These are phyloP conservation scores for Talinum fruticosum DNA, from an alignment of 148 eudicot genomes.

Conservation along the genomic window DNA sequence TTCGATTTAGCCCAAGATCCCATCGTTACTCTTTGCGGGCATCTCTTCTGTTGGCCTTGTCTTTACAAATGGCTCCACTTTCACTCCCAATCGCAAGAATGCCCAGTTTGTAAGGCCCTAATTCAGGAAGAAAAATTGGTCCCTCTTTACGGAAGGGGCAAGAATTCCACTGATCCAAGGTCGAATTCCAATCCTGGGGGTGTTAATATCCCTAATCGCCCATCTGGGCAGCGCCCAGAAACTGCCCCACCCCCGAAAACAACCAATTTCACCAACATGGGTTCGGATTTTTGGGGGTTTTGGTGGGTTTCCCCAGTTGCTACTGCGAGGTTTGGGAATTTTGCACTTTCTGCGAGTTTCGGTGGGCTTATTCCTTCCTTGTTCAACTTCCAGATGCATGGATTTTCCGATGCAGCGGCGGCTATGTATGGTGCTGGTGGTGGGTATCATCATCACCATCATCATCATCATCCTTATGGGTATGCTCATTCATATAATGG, in stretches of 20 bases:
- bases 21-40: conserved; percentile 67
- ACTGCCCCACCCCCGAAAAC: conserved; percentile 41
- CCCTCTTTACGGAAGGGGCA: conserved; percentile 79
- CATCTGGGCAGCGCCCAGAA: conserved; percentile 64
- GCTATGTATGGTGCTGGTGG: conserved; percentile 40
- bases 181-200: conserved; percentile 41
- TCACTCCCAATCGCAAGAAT: conserved; percentile 69
- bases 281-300: conserved; percentile 55
- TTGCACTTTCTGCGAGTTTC: conserved; percentile 29
- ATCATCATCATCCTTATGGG: conserved; percentile 10
- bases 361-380: conserved; percentile 52
- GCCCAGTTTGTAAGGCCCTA: conserved; percentile 81
- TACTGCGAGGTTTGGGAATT: conserved; percentile 60
- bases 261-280: conserved; percentile 54
- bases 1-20: conserved; percentile 83
- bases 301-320: conserved; percentile 46
- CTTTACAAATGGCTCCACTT: conserved; percentile 63
- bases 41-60: conserved; percentile 79
- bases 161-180: conserved; percentile 57
- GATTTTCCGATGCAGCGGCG: conserved; percentile 37
- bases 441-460: conserved; percentile 6
- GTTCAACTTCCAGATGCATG: conserved; percentile 67
- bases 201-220: conserved; percentile 58
- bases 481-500: conserved; percentile 17
- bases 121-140: conserved; percentile 60